phyloP scores from a whole-genome alignment of 345 rosid genomes.

The Noccaea bulbosa region DNA sequence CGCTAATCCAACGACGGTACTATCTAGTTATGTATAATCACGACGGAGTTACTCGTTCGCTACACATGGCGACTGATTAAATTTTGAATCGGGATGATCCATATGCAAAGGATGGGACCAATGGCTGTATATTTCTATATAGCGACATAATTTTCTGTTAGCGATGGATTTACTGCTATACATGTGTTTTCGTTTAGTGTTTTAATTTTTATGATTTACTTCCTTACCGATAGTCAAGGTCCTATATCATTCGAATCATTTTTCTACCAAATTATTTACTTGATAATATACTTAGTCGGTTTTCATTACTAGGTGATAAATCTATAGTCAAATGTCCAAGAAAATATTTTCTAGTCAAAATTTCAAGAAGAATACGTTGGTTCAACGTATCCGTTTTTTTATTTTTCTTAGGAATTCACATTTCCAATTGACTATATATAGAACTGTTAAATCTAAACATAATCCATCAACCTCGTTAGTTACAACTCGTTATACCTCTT shows the following conservation, averaged over 20 bases:
- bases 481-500: too few relatives aligned
- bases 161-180: not conserved
- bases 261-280: constrained; percentile 3
- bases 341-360: too few relatives aligned
- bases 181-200: not conserved
- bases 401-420: not conserved
- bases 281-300: not conserved
- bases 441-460: constrained; percentile 3
- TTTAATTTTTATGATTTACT: not conserved
- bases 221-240: not conserved
- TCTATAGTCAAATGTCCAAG: not conserved
- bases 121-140: not conserved
- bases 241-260: not conserved
- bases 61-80: not conserved
- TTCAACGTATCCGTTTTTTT: not conserved
- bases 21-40: too few relatives aligned
- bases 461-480: not conserved
- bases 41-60: too few relatives aligned
- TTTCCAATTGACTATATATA: constrained; percentile 16
- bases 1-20: too few relatives aligned
- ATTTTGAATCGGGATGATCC: not conserved
- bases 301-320: not conserved
- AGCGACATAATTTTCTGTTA: not conserved
- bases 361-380: not conserved
- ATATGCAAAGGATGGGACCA: not conserved